These are phyloP conservation scores for Exophiala spinifera DNA, from an alignment of 2,329 filamentous ascomycete species.

Conservation along the genomic window DNA sequence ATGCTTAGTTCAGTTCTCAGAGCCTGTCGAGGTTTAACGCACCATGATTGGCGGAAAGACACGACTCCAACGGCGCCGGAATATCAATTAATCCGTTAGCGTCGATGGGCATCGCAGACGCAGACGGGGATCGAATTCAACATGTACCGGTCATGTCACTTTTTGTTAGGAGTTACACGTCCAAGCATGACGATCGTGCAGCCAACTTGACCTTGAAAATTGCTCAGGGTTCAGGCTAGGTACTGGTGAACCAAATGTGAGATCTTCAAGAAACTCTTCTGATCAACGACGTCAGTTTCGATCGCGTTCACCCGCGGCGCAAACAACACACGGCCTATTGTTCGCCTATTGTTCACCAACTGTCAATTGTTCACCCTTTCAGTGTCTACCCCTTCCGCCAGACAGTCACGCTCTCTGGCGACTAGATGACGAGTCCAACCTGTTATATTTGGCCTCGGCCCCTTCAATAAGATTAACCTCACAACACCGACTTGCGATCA, in stretches of 20 bases:
- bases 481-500: neutral
- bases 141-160: conserved; percentile 1
- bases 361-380: neutral
- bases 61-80: neutral
- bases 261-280: neutral
- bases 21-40: neutral
- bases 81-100: neutral
- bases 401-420: neutral
- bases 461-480: conserved; percentile 8
- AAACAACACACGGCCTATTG: neutral
- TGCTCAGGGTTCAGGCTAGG: no score
- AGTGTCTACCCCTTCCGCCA: no score
- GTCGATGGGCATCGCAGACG: neutral
- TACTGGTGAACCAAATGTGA: no score
- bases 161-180: neutral
- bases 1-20: neutral
- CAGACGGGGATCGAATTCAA: neutral
- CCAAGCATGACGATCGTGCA: neutral
- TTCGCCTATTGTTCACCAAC: no score
- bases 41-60: neutral
- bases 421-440: conserved; percentile 14
- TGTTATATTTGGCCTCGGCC: conserved; percentile 16
- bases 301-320: neutral
- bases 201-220: no score
- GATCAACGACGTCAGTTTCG: neutral